Percentiles rank a stretch among this genome's conserved stretches.
Evolutionary conservation across 148 eudicot species (phyloP).

Genomic region (Rhododendron griersonianum): DNA sequence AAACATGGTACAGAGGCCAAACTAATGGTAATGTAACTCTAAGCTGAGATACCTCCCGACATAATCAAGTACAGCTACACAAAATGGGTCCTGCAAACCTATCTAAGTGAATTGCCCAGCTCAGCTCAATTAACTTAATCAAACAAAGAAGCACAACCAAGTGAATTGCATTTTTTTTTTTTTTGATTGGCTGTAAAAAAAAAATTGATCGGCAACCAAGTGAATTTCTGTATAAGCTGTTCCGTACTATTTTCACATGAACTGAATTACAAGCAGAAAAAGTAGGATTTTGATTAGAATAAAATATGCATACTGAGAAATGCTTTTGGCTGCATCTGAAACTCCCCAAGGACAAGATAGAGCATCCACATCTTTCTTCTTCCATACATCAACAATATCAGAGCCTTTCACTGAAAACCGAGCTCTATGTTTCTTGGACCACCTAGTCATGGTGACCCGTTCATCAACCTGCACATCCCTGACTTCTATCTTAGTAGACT

Average conservation of each 20-base stretch:
- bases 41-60: neutral
- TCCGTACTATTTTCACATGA: neutral
- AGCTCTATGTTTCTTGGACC: constrained; percentile 56
- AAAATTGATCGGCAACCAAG: neutral
- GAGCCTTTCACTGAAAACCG: constrained; percentile 37
- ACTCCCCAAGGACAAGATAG: constrained; percentile 61
- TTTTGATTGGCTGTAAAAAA: too few species aligned
- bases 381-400: constrained; percentile 52
- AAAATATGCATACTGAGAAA: constrained; percentile 2
- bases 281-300: constrained; percentile 1
- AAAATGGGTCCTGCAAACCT: neutral
- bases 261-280: neutral
- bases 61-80: neutral
- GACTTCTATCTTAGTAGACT: constrained; percentile 48
- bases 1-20: neutral
- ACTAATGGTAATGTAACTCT: neutral
- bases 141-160: neutral
- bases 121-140: neutral
- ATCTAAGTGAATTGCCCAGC: neutral
- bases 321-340: constrained; percentile 43
- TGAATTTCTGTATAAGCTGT: neutral
- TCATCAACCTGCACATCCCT: constrained; percentile 83
- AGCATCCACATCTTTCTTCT: constrained; percentile 43
- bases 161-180: neutral
- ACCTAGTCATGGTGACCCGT: constrained; percentile 67